A percentile compares a stretch with the other conserved stretches of the same genome.
phyloP scores from a whole-genome alignment of 345 rosid species.

The Eucalyptus melliodora region DNA sequence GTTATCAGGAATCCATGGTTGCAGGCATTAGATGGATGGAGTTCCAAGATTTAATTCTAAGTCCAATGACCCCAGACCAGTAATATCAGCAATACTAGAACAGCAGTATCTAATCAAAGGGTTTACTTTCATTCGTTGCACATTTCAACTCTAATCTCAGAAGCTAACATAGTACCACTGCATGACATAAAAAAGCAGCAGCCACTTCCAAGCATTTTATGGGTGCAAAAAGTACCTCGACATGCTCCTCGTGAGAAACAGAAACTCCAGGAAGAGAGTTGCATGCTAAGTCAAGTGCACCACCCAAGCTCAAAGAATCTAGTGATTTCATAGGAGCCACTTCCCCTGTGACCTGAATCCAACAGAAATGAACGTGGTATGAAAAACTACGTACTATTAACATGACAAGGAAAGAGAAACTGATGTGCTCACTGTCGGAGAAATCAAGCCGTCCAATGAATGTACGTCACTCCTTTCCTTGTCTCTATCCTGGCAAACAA shows the following conservation, averaged over 20 bases:
- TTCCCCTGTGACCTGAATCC: constrained; percentile 22
- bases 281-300: constrained; percentile 5
- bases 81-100: background rate
- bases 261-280: constrained; percentile 8
- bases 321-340: background rate
- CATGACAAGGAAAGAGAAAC: background rate
- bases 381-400: background rate
- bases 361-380: background rate
- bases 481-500: constrained; percentile 39
- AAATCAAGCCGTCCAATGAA: constrained; percentile 23
- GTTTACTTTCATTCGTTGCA: background rate
- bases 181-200: background rate
- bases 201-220: background rate
- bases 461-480: constrained; percentile 16
- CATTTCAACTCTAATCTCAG: background rate
- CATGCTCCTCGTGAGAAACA: constrained; percentile 3
- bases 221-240: constrained; percentile 11
- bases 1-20: background rate
- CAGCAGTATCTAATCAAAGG: background rate
- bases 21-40: background rate
- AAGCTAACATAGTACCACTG: background rate
- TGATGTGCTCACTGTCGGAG: constrained; percentile 11
- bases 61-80: background rate
- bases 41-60: background rate
- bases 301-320: constrained; percentile 5